Conservation (phyloP, 2,329 filamentous ascomycete species). For the Emericellopsis atlantica region DNA sequence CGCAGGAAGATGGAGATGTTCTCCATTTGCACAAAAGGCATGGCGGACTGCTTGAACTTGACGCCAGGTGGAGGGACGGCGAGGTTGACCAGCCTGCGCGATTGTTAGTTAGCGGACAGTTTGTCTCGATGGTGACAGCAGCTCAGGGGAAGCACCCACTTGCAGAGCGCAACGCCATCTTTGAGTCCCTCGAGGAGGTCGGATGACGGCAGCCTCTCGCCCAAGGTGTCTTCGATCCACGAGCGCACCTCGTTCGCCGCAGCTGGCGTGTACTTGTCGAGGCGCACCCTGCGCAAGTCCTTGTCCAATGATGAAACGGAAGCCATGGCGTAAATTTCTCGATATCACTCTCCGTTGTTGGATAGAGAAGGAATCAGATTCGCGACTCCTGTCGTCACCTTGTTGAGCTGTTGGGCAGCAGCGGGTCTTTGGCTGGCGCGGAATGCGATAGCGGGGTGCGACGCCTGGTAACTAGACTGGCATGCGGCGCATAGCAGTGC, state of each 20-base stretch:
- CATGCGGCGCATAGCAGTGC: not conserved
- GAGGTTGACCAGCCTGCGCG: slow-evolving; percentile 64
- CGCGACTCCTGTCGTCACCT: not conserved
- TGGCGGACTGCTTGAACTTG: slow-evolving; percentile 80
- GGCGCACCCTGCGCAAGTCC: slow-evolving; percentile 84
- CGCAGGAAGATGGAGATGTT: slow-evolving; percentile 94
- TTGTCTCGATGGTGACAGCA: not conserved
- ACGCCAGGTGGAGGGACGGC: slow-evolving; percentile 64
- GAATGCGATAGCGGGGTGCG: not conserved
- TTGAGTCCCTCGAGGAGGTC: slow-evolving; percentile 81
- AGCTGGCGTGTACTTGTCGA: slow-evolving; percentile 84
- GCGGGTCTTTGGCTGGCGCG: not conserved
- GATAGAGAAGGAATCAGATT: too few relatives aligned
- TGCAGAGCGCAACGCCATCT: slow-evolving; percentile 88
- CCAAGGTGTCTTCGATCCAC: slow-evolving; percentile 79
- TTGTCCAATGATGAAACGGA: slow-evolving; percentile 89
- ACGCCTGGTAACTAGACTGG: not conserved
- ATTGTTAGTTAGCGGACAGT: not conserved
- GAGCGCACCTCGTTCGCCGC: slow-evolving; percentile 72
- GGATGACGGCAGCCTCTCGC: slow-evolving; percentile 54
- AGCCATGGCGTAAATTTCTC: slow-evolving; percentile 48
- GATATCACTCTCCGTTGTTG: too few relatives aligned
- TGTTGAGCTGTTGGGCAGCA: not conserved
- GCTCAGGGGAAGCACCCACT: slow-evolving; percentile 33
- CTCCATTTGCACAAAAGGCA: slow-evolving; percentile 99